Percentiles rank a stretch among this genome's conserved stretches.
Evolutionary conservation across 805 yeast genomes (phyloP).

Genomic region (Candida rishiriensis): DNA sequence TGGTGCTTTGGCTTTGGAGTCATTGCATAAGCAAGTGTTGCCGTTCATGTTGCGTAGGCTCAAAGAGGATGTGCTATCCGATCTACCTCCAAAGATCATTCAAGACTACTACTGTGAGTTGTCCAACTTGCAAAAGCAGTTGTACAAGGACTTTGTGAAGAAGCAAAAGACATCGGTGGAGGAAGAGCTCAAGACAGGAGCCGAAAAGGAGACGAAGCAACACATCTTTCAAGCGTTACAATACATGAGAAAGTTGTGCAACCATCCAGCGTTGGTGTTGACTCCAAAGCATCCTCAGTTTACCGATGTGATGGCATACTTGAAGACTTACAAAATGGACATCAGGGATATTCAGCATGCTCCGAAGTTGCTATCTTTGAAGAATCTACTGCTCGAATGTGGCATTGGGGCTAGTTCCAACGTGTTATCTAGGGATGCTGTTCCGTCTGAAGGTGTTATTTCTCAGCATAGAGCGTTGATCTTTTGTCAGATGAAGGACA

Average conservation of each 20-base stretch:
- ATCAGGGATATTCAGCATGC: constrained; percentile 78
- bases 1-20: constrained; percentile 93
- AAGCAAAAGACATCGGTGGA: constrained; percentile 74
- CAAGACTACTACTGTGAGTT: constrained; percentile 97
- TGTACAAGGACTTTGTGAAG: constrained; percentile 84
- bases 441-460: constrained; percentile 50
- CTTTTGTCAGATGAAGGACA: constrained; percentile 94
- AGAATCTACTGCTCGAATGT: constrained; percentile 80
- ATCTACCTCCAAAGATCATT: constrained; percentile 95
- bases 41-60: constrained; percentile 95
- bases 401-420: constrained; percentile 66
- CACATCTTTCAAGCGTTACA: constrained; percentile 97
- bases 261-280: constrained; percentile 90
- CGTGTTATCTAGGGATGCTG: constrained; percentile 14
- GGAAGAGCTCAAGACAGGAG: constrained; percentile 46
- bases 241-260: constrained; percentile 94
- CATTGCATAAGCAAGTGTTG: constrained; percentile 91
- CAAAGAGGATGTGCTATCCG: constrained; percentile 93
- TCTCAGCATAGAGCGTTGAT: constrained; percentile 94
- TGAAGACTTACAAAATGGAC: constrained; percentile 53
- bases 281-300: constrained; percentile 81
- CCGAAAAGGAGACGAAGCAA: constrained; percentile 52
- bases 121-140: constrained; percentile 80
- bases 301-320: constrained; percentile 56
- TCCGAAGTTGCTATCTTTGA: constrained; percentile 82